Conservation (phyloP, 1,284 basidiomycete species). For the Sutorius eximius region DNA sequence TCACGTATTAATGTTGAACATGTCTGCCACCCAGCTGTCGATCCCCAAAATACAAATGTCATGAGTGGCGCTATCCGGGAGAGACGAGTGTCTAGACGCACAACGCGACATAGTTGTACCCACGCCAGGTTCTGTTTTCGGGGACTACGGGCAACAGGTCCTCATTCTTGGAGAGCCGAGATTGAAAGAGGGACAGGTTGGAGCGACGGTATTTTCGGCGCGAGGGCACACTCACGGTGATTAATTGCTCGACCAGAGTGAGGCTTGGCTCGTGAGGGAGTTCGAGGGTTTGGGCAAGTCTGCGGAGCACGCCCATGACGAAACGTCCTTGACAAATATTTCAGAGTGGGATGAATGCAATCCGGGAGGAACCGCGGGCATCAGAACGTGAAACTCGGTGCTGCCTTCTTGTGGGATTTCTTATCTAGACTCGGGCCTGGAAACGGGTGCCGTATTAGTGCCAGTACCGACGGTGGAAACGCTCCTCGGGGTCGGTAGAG, state of each 20-base stretch:
- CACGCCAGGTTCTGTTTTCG: constrained; percentile 59
- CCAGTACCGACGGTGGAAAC: not conserved
- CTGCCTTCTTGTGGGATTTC: constrained; percentile 8
- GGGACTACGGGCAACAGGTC: constrained; percentile 61
- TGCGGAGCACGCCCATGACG: constrained; percentile 26
- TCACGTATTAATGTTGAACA: constrained; percentile 79
- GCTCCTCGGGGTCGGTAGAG: not conserved
- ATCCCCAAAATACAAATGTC: not conserved
- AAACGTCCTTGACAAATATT: constrained; percentile 2
- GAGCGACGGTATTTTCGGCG: not conserved
- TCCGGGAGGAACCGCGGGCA: constrained; percentile 3
- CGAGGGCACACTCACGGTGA: constrained; percentile 48
- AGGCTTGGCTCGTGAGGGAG: constrained; percentile 50
- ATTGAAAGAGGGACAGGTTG: constrained; percentile 15
- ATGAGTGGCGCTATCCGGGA: not conserved
- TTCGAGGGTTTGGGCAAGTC: constrained; percentile 41
- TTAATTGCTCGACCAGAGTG: constrained; percentile 52
- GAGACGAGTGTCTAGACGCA: constrained; percentile 34
- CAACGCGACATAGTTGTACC: constrained; percentile 66
- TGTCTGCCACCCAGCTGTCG: constrained; percentile 74
- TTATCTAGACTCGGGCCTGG: constrained; percentile 10
- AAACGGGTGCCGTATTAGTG: not conserved
- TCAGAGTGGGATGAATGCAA: not conserved
- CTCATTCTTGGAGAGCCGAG: constrained; percentile 49
- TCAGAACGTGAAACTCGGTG: not conserved